phyloP scores from a whole-genome alignment of 2,329 filamentous ascomycete species.

The Pleoardoris graminearum region DNA sequence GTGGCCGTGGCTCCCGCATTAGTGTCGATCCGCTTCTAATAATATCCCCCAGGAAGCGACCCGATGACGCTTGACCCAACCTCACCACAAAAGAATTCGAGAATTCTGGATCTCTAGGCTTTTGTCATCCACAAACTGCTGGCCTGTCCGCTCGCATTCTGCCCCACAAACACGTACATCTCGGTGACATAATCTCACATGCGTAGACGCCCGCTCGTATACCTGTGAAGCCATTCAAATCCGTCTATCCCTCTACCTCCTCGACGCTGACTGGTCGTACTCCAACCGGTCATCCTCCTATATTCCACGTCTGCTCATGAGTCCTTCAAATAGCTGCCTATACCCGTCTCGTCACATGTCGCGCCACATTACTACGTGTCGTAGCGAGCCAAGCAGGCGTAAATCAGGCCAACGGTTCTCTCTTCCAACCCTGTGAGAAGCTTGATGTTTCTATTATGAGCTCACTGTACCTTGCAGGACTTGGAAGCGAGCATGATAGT shows the following conservation, averaged over 20 bases:
- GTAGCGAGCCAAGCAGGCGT: constrained; percentile 14
- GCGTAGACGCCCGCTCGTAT: constrained; percentile 35
- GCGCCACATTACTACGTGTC: constrained; percentile 1
- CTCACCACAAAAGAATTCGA: constrained; percentile 10
- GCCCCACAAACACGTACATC: constrained; percentile 5
- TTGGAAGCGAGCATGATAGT: not conserved
- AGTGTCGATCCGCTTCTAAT: constrained; percentile 12
- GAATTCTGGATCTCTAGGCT: constrained; percentile 18
- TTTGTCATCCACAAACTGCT: constrained; percentile 19
- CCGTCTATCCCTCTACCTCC: not conserved
- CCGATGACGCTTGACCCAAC: constrained; percentile 15
- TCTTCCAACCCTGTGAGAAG: constrained; percentile 18
- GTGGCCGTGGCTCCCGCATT: constrained; percentile 9
- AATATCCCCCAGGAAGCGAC: constrained; percentile 1
- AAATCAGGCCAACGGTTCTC: constrained; percentile 13
- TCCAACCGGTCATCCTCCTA: constrained; percentile 5
- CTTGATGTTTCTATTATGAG: constrained; percentile 31
- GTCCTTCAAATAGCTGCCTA: constrained; percentile 14
- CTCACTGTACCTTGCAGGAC: constrained; percentile 4
- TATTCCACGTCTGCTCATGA: constrained; percentile 18
- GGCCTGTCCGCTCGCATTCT: constrained; percentile 3
- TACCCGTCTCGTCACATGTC: constrained; percentile 10
- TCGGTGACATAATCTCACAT: constrained; percentile 32
- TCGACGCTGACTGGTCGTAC: constrained; percentile 8
- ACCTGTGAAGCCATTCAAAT: constrained; percentile 11